phyloP scores from a whole-genome alignment of 768 basidiomycete species.

The Mycena filopes region DNA sequence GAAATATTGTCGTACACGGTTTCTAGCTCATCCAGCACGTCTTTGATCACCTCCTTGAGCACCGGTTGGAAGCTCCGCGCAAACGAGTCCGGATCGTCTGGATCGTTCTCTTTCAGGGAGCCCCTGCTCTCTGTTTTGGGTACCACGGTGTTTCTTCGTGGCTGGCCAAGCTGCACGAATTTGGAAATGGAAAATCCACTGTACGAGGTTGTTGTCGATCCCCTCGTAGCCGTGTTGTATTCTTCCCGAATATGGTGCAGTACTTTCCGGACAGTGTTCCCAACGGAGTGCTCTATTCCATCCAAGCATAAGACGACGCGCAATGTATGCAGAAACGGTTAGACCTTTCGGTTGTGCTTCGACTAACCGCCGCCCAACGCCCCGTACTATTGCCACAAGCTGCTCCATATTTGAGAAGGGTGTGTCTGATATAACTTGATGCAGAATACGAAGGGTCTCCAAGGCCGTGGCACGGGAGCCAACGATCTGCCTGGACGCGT shows the following conservation, averaged over 20 bases:
- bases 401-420: slow-evolving; percentile 90
- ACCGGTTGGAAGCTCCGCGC: slow-evolving; percentile 87
- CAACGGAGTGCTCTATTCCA: slow-evolving; percentile 87
- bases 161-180: slow-evolving; percentile 85
- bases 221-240: slow-evolving; percentile 81
- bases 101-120: slow-evolving; percentile 74
- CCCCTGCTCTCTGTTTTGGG: slow-evolving; percentile 64
- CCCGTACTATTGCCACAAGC: slow-evolving; percentile 80
- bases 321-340: slow-evolving; percentile 20
- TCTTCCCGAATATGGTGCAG: slow-evolving; percentile 96
- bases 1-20: slow-evolving; percentile 95
- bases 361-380: slow-evolving; percentile 81
- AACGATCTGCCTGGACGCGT: slow-evolving; percentile 78
- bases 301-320: slow-evolving; percentile 21
- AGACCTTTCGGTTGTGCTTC: slow-evolving; percentile 96
- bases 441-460: slow-evolving; percentile 88
- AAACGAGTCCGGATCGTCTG: slow-evolving; percentile 83
- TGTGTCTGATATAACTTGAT: slow-evolving; percentile 89
- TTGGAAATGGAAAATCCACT: slow-evolving; percentile 79
- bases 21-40: slow-evolving; percentile 95
- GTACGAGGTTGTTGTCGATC: slow-evolving; percentile 49
- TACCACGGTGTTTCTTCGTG: slow-evolving; percentile 58
- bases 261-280: slow-evolving; percentile 93
- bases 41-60: slow-evolving; percentile 96
- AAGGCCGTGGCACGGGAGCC: slow-evolving; percentile 91